These are phyloP conservation scores for Tritrichomonas foetus DNA, from an alignment of 208 protist genomes.

Conservation along the genomic window DNA sequence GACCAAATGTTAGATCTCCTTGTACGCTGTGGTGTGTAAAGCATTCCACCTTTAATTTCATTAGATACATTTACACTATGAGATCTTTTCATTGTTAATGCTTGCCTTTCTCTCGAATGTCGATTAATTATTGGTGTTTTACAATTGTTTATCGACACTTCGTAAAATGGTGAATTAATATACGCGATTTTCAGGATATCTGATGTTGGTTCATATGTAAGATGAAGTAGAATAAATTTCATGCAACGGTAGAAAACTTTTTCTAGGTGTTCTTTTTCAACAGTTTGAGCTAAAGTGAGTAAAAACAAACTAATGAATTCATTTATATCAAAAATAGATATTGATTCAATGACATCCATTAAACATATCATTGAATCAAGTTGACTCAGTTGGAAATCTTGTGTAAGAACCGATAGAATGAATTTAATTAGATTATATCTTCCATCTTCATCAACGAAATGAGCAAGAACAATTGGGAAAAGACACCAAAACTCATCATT, in stretches of 20 bases:
- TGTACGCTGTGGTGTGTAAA: too few relatives aligned
- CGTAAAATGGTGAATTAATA: background rate
- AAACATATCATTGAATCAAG: background rate
- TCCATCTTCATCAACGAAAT: background rate
- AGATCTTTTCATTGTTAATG: too few relatives aligned
- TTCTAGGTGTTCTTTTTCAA: background rate
- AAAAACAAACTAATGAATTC: background rate
- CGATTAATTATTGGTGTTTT: too few relatives aligned
- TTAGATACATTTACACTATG: too few relatives aligned
- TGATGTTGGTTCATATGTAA: background rate
- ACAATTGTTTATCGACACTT: too few relatives aligned
- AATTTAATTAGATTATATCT: background rate
- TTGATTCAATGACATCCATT: background rate
- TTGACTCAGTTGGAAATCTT: background rate
- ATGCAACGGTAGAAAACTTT: background rate
- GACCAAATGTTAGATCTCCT: too few relatives aligned
- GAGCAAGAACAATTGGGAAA: background rate
- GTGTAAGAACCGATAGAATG: background rate
- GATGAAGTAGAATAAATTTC: background rate
- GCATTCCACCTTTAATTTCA: too few relatives aligned
- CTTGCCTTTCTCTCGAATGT: too few relatives aligned
- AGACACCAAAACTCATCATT: background rate
- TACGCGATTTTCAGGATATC: background rate
- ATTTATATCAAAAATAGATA: background rate
- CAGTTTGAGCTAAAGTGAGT: background rate